phyloP scores from a whole-genome alignment of 495 filamentous ascomycete species.

The Aspergillus biplanus region DNA sequence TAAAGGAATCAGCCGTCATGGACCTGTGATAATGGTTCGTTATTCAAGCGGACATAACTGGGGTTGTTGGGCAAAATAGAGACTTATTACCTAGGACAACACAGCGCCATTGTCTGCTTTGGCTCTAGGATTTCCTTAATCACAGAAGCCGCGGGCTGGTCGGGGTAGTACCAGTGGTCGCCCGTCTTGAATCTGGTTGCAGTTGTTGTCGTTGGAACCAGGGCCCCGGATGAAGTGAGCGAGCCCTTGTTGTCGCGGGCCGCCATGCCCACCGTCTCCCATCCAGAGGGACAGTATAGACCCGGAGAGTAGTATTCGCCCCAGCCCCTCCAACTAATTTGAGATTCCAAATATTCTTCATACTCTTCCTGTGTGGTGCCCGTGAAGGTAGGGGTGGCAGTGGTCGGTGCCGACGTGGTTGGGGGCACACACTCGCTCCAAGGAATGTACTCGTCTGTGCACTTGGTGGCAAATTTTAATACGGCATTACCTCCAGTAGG shows the following conservation, averaged over 20 bases:
- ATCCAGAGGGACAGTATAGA: conserved; percentile 12
- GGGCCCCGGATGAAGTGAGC: conserved; percentile 3
- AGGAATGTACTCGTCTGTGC: not conserved
- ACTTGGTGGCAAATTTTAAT: not conserved
- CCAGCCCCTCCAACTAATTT: not conserved
- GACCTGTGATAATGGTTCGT: not conserved
- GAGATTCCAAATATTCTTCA: not conserved
- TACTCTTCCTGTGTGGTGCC: not conserved
- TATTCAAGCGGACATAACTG: not conserved
- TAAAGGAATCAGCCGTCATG: conserved; percentile 1
- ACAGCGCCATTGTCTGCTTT: conserved; percentile 8
- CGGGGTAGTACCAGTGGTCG: conserved; percentile 4
- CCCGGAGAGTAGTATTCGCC: conserved; percentile 12
- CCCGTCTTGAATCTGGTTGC: not conserved
- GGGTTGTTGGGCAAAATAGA: not conserved
- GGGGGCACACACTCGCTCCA: conserved; percentile 1
- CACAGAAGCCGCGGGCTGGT: not conserved
- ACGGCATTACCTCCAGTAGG: not conserved
- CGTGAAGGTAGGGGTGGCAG: not conserved
- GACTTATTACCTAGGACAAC: conserved; percentile 11
- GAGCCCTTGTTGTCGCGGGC: not conserved
- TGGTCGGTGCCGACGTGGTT: not conserved
- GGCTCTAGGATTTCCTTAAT: conserved; percentile 1
- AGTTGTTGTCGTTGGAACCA: not conserved
- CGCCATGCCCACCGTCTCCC: conserved; percentile 8